Evolutionary conservation across 2,329 filamentous ascomycete species (phyloP), one percentile per base, ranked within the genome.

Genomic region (Fusarium robinianum): DNA sequence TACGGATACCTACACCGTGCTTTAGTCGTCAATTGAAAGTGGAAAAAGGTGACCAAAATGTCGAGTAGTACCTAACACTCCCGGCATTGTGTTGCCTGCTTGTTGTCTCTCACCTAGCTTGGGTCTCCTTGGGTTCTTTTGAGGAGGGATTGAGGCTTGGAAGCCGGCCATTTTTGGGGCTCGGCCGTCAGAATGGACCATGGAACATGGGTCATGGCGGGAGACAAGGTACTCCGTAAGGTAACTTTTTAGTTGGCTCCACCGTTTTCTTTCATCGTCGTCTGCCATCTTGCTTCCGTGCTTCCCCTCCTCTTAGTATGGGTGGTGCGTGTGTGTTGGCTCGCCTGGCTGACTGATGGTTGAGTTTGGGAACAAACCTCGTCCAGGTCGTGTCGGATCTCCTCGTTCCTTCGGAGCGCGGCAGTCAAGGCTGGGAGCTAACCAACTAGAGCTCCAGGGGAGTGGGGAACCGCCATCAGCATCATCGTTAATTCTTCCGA

Each of bases 191-290:
- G 33, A 53, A n/a, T 50, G 32, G 41, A 32, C 38, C 50, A 51
- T 54, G 50, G 49, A 38, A 43, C 31, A 48, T 51, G 46, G 38
- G 50, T 51, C 38, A 50, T 55, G 38, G n/a, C n/a, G n/a, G n/a
- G n/a, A n/a, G n/a, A n/a, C n/a, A n/a, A n/a, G n/a, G n/a, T n/a
- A n/a, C n/a, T n/a, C n/a, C n/a, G n/a, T n/a, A n/a, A n/a, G n/a
- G n/a, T n/a, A n/a, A n/a, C n/a, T n/a, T n/a, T n/a, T n/a, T n/a
- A n/a, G n/a, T n/a, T n/a, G n/a, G 47, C 43, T 52, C 51, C 51
- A 55, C 52, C 52, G 43, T 55, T 55, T 55, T 55, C 51, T 55
- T 55, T 55, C 52, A 53, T 24, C 22, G n/a, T 24, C 8, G 41
- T 46, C 51, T 29, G n/a, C 18, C 16, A 41, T 36, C 38, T 39